A percentile compares a stretch with the other conserved stretches of the same genome.
Conservation (phyloP, 1,284 basidiomycete genomes). For the Calocybe gambosa region DNA sequence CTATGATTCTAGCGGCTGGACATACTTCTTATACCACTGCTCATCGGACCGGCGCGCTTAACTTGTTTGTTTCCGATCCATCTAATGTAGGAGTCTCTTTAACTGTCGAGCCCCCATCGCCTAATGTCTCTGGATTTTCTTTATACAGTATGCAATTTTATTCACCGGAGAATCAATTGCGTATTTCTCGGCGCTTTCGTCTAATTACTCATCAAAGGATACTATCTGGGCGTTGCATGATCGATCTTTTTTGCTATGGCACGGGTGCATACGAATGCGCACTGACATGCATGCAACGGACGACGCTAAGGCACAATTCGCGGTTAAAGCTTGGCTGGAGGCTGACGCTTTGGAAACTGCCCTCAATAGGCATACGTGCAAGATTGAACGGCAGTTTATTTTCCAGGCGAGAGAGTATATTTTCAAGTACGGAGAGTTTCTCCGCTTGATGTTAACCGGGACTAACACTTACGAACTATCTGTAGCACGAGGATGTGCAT, state of each 20-base stretch:
- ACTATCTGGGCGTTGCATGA: constrained; percentile 69
- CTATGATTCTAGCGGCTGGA: constrained; percentile 54
- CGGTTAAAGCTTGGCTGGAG: constrained; percentile 65
- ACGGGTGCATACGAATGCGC: constrained; percentile 59
- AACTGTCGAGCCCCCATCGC: not conserved
- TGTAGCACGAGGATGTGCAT: constrained; percentile 64
- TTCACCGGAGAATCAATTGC: constrained; percentile 62
- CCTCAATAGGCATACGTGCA: constrained; percentile 59
- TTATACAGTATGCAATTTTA: constrained; percentile 52
- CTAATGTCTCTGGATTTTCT: constrained; percentile 3
- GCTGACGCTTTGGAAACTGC: constrained; percentile 59
- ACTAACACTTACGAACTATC: constrained; percentile 3
- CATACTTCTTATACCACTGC: constrained; percentile 58
- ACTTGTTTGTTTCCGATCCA: constrained; percentile 58
- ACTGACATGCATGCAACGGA: constrained; percentile 34
- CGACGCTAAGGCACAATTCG: constrained; percentile 53
- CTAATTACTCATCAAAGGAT: constrained; percentile 42
- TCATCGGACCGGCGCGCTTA: constrained; percentile 30
- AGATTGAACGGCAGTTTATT: constrained; percentile 57
- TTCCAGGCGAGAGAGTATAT: constrained; percentile 68
- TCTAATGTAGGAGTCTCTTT: constrained; percentile 47
- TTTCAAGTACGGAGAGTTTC: constrained; percentile 65
- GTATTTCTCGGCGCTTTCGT: constrained; percentile 26
- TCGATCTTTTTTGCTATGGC: constrained; percentile 65
- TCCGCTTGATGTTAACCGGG: constrained; percentile 1